These are phyloP conservation scores for Blastomyces percursus DNA, from an alignment of 2,329 filamentous ascomycete species.

Conservation along the genomic window DNA sequence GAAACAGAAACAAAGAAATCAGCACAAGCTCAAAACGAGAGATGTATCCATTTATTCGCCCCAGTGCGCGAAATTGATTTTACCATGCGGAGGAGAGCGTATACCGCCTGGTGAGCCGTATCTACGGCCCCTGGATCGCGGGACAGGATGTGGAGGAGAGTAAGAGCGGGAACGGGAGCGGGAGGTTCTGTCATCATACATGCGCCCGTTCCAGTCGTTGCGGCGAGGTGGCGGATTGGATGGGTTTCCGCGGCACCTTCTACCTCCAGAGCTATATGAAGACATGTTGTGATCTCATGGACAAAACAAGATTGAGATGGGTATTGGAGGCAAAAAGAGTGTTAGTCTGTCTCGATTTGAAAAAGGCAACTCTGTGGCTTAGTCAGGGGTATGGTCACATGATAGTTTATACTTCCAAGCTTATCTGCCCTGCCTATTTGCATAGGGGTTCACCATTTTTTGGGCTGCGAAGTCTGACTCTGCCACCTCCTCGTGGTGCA, in stretches of 20 bases:
- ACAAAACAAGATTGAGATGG: background rate
- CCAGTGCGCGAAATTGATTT: conserved; percentile 21
- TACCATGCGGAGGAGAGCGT: conserved; percentile 38
- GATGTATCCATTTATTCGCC: conserved; percentile 14
- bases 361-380: background rate
- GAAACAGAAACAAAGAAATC: conserved; percentile 22
- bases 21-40: conserved; percentile 25
- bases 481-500: too few species aligned
- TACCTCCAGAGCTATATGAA: conserved; percentile 21
- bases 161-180: conserved; percentile 31
- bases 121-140: conserved; percentile 19
- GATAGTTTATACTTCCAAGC: too few species aligned
- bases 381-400: background rate
- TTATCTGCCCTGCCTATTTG: too few species aligned
- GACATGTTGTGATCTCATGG: conserved; percentile 18
- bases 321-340: background rate
- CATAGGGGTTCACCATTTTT: too few species aligned
- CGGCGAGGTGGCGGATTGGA: conserved; percentile 21
- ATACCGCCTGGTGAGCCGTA: conserved; percentile 32
- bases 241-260: conserved; percentile 21
- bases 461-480: too few species aligned
- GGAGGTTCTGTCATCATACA: conserved; percentile 37
- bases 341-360: too few species aligned
- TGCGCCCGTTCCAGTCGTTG: conserved; percentile 32
- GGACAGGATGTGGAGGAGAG: conserved; percentile 10